These are phyloP conservation scores for Colletotrichum sp. DNA, from an alignment of 2,329 filamentous ascomycete genomes.

Conservation along the genomic window DNA sequence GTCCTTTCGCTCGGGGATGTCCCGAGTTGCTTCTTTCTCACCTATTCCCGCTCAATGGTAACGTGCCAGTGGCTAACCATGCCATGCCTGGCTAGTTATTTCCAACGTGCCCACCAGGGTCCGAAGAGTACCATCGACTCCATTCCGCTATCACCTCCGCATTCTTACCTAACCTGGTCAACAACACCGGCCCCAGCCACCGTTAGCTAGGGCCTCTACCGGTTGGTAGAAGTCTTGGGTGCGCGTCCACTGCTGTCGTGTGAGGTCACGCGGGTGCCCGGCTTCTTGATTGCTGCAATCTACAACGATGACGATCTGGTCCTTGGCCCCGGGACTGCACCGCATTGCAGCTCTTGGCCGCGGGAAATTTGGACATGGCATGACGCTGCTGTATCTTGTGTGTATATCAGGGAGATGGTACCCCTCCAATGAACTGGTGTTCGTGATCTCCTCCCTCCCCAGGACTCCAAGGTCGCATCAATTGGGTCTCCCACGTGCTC, in stretches of 20 bases:
- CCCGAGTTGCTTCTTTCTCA: constrained; percentile 2
- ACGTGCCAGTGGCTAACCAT: neutral
- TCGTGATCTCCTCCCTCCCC: neutral
- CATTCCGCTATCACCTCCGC: constrained; percentile 12
- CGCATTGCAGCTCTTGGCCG: neutral
- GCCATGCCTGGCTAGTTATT: neutral
- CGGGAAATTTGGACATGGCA: neutral
- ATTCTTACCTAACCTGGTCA: constrained; percentile 18
- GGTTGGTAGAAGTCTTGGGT: neutral
- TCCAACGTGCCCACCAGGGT: neutral
- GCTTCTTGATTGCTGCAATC: neutral
- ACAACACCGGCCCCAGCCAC: constrained; percentile 7
- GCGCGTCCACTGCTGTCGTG: neutral
- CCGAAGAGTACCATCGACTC: neutral
- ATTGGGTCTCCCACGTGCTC: neutral
- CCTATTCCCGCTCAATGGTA: neutral
- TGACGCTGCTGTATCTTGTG: neutral
- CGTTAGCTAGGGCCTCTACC: neutral
- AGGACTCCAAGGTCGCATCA: neutral
- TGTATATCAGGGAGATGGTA: neutral
- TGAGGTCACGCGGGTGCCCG: constrained; percentile 5
- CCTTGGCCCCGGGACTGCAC: neutral
- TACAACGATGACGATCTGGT: constrained; percentile 4
- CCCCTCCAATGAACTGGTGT: neutral
- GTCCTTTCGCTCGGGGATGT: constrained; percentile 4